Evolutionary conservation across 345 rosid species (phyloP).

Genomic region (Eucalyptus tenuipes): DNA sequence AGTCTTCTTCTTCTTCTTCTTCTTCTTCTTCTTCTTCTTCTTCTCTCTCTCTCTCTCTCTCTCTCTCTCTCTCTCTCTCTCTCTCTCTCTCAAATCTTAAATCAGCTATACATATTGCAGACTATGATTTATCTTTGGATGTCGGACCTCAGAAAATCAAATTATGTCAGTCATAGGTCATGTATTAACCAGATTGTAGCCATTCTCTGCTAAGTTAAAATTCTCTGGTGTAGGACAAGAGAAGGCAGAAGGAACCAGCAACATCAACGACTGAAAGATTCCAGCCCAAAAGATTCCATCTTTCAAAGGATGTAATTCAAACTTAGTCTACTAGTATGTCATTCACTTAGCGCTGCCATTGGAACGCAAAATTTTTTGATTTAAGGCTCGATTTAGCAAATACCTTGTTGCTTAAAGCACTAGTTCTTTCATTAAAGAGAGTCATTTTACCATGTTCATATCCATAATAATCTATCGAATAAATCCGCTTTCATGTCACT

Average conservation of each 20-base stretch:
- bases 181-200: background rate
- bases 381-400: background rate
- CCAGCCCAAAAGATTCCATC: slow-evolving; percentile 13
- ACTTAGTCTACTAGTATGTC: background rate
- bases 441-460: background rate
- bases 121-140: background rate
- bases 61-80: background rate
- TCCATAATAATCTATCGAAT: background rate
- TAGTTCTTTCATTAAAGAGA: background rate
- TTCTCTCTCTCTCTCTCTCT: background rate
- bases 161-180: background rate
- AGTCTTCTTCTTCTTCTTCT: background rate
- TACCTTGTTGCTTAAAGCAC: background rate
- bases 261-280: background rate
- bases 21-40: too few species aligned
- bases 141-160: background rate
- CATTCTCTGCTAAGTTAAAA: slow-evolving; percentile 7
- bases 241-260: slow-evolving; percentile 2
- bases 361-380: background rate
- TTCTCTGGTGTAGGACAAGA: slow-evolving; percentile 8
- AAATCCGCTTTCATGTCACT: background rate
- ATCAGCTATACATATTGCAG: background rate
- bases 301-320: slow-evolving; percentile 21
- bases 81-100: background rate
- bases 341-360: background rate